Evolutionary conservation across 768 basidiomycete genomes (phyloP).

Genomic region (Mycena belliarum): DNA sequence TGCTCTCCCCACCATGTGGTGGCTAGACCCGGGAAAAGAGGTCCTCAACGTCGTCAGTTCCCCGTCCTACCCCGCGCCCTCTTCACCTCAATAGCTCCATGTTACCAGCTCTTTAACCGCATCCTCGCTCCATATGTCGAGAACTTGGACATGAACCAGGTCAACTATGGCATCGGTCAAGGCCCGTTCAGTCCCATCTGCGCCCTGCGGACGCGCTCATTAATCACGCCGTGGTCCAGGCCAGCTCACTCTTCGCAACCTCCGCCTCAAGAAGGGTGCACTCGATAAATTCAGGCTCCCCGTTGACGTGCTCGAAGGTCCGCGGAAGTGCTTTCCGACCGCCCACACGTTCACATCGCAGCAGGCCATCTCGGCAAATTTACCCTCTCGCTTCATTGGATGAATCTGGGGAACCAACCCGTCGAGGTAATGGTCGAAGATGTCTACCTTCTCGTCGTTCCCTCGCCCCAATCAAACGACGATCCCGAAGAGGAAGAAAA

Average conservation of each 20-base stretch:
- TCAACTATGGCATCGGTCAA: conserved; percentile 90
- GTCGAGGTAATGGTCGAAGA: conserved; percentile 92
- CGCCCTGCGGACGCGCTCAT: background rate
- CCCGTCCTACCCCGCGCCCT: background rate
- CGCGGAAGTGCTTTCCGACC: background rate
- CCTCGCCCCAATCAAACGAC: conserved; percentile 65
- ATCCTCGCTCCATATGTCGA: conserved; percentile 95
- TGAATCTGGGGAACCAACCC: conserved; percentile 86
- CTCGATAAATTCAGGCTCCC: conserved; percentile 95
- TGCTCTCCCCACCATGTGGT: conserved; percentile 63
- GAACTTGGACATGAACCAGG: conserved; percentile 92
- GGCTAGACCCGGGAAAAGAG: conserved; percentile 86
- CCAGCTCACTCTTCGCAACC: conserved; percentile 73
- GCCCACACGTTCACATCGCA: conserved; percentile 2
- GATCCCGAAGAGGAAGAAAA: conserved; percentile 85
- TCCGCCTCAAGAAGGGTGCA: conserved; percentile 89
- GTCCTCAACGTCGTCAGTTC: conserved; percentile 72
- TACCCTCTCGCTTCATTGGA: conserved; percentile 85
- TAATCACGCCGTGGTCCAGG: conserved; percentile 41
- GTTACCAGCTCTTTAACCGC: conserved; percentile 73
- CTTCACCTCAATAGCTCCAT: background rate
- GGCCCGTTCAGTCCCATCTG: conserved; percentile 42
- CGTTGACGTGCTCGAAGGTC: conserved; percentile 92
- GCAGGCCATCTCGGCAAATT: conserved; percentile 85
- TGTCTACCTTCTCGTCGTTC: conserved; percentile 90